Base-by-base conservation (phyloP, 1,284 basidiomycete species). In the Fomitopsis pinicola region DNA sequence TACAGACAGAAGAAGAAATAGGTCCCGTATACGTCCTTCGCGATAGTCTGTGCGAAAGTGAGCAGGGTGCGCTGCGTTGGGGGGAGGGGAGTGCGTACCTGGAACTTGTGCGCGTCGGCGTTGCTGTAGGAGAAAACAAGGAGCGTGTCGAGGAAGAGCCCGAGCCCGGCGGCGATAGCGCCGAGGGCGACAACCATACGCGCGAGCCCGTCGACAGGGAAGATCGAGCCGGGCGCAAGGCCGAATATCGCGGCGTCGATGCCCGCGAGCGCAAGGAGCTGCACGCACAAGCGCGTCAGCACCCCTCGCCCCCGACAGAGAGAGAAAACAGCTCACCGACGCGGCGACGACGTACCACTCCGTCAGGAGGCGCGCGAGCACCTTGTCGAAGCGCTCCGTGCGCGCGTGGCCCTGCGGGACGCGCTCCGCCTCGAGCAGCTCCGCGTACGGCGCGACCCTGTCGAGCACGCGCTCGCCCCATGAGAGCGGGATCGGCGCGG, bases 1-100 rank as follows among this genome's bases (percentile, higher is more conserved):
- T 84, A 82, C 19, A 90, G 76, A 42, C 83, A 76, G 72, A 90
- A 89, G 73, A 88, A 89, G 61, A 87, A 76, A 69, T 85, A 87
- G 10, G 80, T 79, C 42, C 74, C 76, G 66, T 84, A 85, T 17
- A 89, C 66, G 68, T 89, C 88, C 10, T 70, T 71, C 0, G 87
- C 83, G 53, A 82, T 77, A 33, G 59, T 70, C 84, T 87, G 68
- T 14, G 55, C 19, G 9, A 14, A 40, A n/a, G 15, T 45, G 42
- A 9, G 46, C n/a, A 5, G 36, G 5, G 14, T 6, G 33, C 50
- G 59, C 42, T 19, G 59, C 40, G 35, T 28, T 36, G 15, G 22
- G 15, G 22, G 38, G 42, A 35, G 35, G 10, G 5, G 22, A 71
- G 22, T 22, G 22, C 78, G 42, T 61, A 86, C 86, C 62, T 80